Evolutionary conservation across 352 stramenopile genomes (phyloP).

Genomic region (Globisporangium parvum): DNA sequence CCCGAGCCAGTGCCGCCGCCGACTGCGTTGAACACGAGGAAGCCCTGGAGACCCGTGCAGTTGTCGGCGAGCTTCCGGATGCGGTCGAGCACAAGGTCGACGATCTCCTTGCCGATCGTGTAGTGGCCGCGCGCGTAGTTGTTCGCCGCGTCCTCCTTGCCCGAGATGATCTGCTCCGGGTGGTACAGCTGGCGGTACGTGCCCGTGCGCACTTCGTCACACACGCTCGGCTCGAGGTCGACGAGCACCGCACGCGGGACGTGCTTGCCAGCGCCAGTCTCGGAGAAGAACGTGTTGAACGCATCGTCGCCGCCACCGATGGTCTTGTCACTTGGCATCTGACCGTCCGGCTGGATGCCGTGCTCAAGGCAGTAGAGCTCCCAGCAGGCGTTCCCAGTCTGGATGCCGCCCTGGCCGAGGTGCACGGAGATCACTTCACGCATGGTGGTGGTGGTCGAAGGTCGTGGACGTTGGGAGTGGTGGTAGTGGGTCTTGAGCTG

Average conservation of each 20-base stretch:
- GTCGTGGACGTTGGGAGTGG: not conserved
- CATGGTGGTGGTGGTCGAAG: conserved; percentile 21
- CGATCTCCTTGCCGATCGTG: conserved; percentile 94
- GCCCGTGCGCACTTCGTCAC: conserved; percentile 94
- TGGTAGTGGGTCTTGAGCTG: not conserved
- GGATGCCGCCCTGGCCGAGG: conserved; percentile 87
- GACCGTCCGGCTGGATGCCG: conserved; percentile 88
- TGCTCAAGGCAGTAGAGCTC: conserved; percentile 81
- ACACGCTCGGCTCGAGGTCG: conserved; percentile 97
- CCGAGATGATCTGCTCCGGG: conserved; percentile 97
- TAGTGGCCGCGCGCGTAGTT: conserved; percentile 93
- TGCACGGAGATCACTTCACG: conserved; percentile 83
- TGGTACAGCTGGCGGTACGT: conserved; percentile 97
- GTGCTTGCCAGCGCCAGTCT: conserved; percentile 93
- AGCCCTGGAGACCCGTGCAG: conserved; percentile 97
- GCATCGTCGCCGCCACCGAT: conserved; percentile 92
- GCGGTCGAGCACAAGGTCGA: conserved; percentile 96
- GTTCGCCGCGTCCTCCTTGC: conserved; percentile 95
- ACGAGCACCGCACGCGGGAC: conserved; percentile 97
- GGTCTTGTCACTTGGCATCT: conserved; percentile 92
- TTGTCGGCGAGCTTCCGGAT: conserved; percentile 97
- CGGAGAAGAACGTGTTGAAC: conserved; percentile 97
- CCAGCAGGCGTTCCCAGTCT: conserved; percentile 85
- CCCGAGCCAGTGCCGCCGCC: conserved; percentile 97
- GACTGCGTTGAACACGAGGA: conserved; percentile 97